Conservation (phyloP, 371 early-diverging fungal genomes). For the Syncephalastrum sp. region DNA sequence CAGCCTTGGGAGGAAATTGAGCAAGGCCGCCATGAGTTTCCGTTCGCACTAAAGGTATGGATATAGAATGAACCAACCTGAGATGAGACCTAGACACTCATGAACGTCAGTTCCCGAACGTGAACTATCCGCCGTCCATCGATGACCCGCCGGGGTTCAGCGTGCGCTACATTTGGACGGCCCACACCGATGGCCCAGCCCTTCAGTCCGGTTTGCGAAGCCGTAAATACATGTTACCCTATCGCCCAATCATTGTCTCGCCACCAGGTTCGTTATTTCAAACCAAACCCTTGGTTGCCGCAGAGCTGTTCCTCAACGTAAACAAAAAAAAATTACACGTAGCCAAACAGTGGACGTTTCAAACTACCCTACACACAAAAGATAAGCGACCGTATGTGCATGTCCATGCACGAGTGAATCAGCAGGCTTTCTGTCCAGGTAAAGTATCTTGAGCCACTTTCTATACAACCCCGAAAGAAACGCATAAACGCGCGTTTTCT, state of each 20-base stretch:
- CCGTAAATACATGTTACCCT: conserved; percentile 19
- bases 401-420: conserved; percentile 31
- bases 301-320: no score
- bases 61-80: neutral
- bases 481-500: neutral
- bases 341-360: no score
- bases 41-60: conserved; percentile 51
- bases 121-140: conserved; percentile 34
- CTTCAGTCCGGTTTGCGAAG: conserved; percentile 22
- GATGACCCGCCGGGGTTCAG: conserved; percentile 30
- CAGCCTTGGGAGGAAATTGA: conserved; percentile 26
- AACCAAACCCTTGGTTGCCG: no score
- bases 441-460: conserved; percentile 3
- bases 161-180: conserved; percentile 46
- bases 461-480: neutral
- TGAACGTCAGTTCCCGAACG: conserved; percentile 30
- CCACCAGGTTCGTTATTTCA: conserved; percentile 10
- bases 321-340: no score
- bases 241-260: conserved; percentile 28
- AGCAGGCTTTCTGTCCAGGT: conserved; percentile 51
- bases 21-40: conserved; percentile 32
- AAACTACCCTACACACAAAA: no score
- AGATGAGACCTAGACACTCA: neutral
- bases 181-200: conserved; percentile 45
- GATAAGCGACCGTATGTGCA: no score